phyloP scores from a whole-genome alignment of 768 basidiomycete genomes.

The Tricholoma furcatifolium region DNA sequence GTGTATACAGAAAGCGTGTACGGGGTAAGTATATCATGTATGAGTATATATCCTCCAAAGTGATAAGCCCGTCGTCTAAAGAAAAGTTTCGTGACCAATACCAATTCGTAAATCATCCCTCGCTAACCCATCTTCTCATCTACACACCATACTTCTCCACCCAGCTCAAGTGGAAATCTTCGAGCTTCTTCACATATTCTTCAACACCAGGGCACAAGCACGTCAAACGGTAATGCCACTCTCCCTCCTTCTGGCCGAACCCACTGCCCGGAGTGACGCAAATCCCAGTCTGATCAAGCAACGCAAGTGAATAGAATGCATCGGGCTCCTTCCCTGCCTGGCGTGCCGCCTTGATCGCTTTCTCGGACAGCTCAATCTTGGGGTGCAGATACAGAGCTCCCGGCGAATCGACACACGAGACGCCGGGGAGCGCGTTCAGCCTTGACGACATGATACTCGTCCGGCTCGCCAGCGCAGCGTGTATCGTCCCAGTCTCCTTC shows the following conservation, averaged over 20 bases:
- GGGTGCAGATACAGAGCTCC: slow-evolving; percentile 96
- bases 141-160: slow-evolving; percentile 23
- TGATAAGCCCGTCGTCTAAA: too few relatives aligned
- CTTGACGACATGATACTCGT: slow-evolving; percentile 71
- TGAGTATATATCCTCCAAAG: too few relatives aligned
- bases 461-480: slow-evolving; percentile 68
- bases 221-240: slow-evolving; percentile 90
- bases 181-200: slow-evolving; percentile 85
- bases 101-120: too few relatives aligned
- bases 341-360: slow-evolving; percentile 72
- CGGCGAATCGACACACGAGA: slow-evolving; percentile 85
- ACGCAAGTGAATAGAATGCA: slow-evolving; percentile 79
- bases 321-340: slow-evolving; percentile 79
- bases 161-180: slow-evolving; percentile 40
- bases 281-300: slow-evolving; percentile 89
- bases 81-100: too few relatives aligned
- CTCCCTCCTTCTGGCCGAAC: slow-evolving; percentile 90
- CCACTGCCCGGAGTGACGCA: slow-evolving; percentile 93
- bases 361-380: slow-evolving; percentile 67
- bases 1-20: too few relatives aligned
- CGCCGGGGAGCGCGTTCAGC: slow-evolving; percentile 83
- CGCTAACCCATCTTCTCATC: background rate
- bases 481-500: slow-evolving; percentile 79
- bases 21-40: too few relatives aligned
- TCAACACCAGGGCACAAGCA: slow-evolving; percentile 94